Evolutionary conservation across 352 stramenopile genomes (phyloP).

Genomic region (Detonula confervacea): DNA sequence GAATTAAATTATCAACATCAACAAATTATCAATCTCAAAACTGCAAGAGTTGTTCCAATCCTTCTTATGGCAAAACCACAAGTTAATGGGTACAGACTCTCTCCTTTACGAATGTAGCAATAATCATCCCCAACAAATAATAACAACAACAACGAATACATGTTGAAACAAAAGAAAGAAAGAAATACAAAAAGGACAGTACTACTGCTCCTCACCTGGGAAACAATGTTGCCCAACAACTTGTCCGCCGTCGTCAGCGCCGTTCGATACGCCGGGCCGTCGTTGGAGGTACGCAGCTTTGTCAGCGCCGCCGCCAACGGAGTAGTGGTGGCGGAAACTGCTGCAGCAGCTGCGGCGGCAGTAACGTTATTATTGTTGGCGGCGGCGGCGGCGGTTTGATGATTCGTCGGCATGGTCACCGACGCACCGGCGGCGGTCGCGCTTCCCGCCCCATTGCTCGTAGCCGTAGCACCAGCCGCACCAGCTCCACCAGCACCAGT

Average conservation of each 20-base stretch:
- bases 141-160: too few species aligned
- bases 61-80: too few species aligned
- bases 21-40: too few species aligned
- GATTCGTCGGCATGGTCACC: slow-evolving; percentile 4
- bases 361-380: not conserved
- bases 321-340: too few species aligned
- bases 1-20: too few species aligned
- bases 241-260: slow-evolving; percentile 76
- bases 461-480: slow-evolving; percentile 5
- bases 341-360: not conserved
- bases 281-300: slow-evolving; percentile 42
- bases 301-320: slow-evolving; percentile 45
- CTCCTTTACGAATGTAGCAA: too few species aligned
- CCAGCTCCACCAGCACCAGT: slow-evolving; percentile 9
- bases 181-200: too few species aligned
- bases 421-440: slow-evolving; percentile 16
- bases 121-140: too few species aligned
- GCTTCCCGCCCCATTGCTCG: slow-evolving; percentile 3
- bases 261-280: slow-evolving; percentile 52
- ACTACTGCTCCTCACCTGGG: slow-evolving; percentile 43
- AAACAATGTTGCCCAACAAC: slow-evolving; percentile 78
- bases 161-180: too few species aligned
- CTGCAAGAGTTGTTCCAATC: too few species aligned
- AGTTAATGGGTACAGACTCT: too few species aligned
- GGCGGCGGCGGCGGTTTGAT: not conserved